A percentile compares a stretch with the other conserved stretches of the same genome.
Evolutionary conservation across 2,329 filamentous ascomycete species (phyloP).

Genomic region (Microsporum canis): DNA sequence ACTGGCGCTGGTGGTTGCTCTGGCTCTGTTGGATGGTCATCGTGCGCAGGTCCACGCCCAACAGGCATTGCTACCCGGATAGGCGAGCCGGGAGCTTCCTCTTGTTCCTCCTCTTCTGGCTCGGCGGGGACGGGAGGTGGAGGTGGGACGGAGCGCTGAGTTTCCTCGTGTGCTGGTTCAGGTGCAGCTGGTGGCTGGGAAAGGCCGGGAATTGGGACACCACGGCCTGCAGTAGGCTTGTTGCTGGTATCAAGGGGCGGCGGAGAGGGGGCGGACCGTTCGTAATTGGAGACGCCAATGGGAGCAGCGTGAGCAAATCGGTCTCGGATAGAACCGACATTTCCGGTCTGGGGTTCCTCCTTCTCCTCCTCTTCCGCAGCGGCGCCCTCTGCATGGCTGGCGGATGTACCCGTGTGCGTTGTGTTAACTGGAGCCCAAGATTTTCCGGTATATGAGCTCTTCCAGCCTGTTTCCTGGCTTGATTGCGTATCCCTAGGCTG

Average conservation of each 20-base stretch:
- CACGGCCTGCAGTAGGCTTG: constrained; percentile 56
- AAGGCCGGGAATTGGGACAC: constrained; percentile 68
- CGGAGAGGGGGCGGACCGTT: constrained; percentile 38
- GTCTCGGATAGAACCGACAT: constrained; percentile 64
- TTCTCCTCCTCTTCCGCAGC: constrained; percentile 16
- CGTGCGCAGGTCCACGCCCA: constrained; percentile 46
- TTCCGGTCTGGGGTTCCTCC: constrained; percentile 46
- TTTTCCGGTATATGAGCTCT: constrained; percentile 83
- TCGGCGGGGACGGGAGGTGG: constrained; percentile 38
- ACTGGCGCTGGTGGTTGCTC: constrained; percentile 19
- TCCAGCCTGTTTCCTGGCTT: constrained; percentile 57
- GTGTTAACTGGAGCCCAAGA: constrained; percentile 78
- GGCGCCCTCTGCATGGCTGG: constrained; percentile 24
- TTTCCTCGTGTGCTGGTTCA: constrained; percentile 40
- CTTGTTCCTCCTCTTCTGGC: constrained; percentile 33
- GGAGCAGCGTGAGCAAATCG: constrained; percentile 61
- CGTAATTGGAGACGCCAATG: constrained; percentile 42
- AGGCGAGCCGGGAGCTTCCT: constrained; percentile 55
- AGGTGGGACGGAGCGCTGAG: constrained; percentile 25
- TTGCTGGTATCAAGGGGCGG: constrained; percentile 56
- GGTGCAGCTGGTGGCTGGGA: constrained; percentile 46
- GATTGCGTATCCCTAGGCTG: constrained; percentile 54
- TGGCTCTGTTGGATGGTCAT: constrained; percentile 32
- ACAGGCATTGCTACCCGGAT: constrained; percentile 81
- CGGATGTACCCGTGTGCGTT: constrained; percentile 55